Conservation (phyloP, 2,329 filamentous ascomycete species). For the Pseudocercospora crystallina region DNA sequence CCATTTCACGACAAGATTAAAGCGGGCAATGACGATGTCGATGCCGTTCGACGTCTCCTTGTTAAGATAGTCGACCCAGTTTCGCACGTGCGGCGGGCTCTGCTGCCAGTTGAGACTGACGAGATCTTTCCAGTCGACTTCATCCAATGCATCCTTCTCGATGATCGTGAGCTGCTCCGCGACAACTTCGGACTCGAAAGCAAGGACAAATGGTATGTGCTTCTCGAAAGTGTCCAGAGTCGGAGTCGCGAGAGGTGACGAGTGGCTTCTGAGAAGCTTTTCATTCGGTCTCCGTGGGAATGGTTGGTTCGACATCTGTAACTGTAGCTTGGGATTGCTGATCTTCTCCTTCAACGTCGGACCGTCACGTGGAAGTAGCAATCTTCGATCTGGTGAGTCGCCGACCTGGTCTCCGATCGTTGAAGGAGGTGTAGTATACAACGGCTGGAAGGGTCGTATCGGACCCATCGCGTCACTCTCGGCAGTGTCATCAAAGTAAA, state of each 20-base stretch:
- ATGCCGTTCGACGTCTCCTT: slow-evolving; percentile 60
- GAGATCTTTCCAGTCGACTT: slow-evolving; percentile 85
- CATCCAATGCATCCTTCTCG: slow-evolving; percentile 80
- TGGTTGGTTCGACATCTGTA: slow-evolving; percentile 22
- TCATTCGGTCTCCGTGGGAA: slow-evolving; percentile 18
- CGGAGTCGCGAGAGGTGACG: slow-evolving; percentile 1
- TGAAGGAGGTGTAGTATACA: slow-evolving; percentile 37
- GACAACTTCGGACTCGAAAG: slow-evolving; percentile 74
- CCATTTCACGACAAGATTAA: slow-evolving; percentile 89
- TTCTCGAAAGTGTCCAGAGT: slow-evolving; percentile 27
- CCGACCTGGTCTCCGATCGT: slow-evolving; percentile 34
- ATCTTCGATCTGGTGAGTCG: slow-evolving; percentile 25
- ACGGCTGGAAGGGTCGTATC: slow-evolving; percentile 15
- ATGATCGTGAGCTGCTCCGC: slow-evolving; percentile 83
- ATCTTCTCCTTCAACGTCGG: slow-evolving; percentile 24
- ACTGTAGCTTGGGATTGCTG: slow-evolving; percentile 21
- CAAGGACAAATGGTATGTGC: slow-evolving; percentile 77
- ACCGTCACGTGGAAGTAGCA: slow-evolving; percentile 18
- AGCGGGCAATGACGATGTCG: slow-evolving; percentile 80
- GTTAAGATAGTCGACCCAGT: slow-evolving; percentile 80
- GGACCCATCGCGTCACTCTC: slow-evolving; percentile 27
- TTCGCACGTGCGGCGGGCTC: slow-evolving; percentile 38
- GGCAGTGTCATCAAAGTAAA: slow-evolving; percentile 50
- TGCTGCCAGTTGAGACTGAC: slow-evolving; percentile 83
- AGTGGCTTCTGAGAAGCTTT: slow-evolving; percentile 6